Evolutionary conservation across 352 stramenopile genomes (phyloP), one percentile per base, ranked within the genome.

Genomic region (Phytopythium chamaehyphon): DNA sequence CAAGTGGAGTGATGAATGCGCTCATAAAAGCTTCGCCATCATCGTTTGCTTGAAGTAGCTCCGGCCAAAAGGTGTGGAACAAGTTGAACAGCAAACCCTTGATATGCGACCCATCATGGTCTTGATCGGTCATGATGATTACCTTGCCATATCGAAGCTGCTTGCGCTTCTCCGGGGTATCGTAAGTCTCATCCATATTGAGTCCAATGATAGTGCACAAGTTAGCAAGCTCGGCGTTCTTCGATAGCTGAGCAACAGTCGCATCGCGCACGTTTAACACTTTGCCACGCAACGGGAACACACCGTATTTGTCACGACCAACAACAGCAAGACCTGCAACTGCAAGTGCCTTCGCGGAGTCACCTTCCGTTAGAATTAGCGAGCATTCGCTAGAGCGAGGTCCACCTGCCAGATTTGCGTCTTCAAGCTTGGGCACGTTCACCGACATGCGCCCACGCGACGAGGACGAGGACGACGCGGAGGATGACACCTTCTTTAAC

Each of bases 71-170:
- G 45, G 96, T 83, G 78, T 99, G 97, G 46, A 99, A 96, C 39
- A 99, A 93, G 62, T 99, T 99, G 73, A 99, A 99, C 35, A 98
- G 63, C 22, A 99, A 71, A 2, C 96, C 97, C 71, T 99, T 99
- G 81, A 99, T 99, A 72, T 99, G 97, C 35, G 85, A 98, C 10
- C 97, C 96, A 51, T 98, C 94, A 55, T 98, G 93, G 74, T 99
- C 98, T 80, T 99, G 98, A 83, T 99, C 98, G 7, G 97, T 98
- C 98, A 99, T 99, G 61, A 99, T 97, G 70, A 99, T 96, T 33
- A 99, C 74, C 55, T 97, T 96, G n/a, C 98, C 98, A 61, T 99
- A 99, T 19, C 98, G 91, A 38, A 99, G 76, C 24, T 81, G 84
- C 54, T 74, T 56, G 14, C 81, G 69, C 54, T 97, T 97, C 47